phyloP scores from a whole-genome alignment of 2,329 filamentous ascomycete species.

The Ceratocystis lukuohia region DNA sequence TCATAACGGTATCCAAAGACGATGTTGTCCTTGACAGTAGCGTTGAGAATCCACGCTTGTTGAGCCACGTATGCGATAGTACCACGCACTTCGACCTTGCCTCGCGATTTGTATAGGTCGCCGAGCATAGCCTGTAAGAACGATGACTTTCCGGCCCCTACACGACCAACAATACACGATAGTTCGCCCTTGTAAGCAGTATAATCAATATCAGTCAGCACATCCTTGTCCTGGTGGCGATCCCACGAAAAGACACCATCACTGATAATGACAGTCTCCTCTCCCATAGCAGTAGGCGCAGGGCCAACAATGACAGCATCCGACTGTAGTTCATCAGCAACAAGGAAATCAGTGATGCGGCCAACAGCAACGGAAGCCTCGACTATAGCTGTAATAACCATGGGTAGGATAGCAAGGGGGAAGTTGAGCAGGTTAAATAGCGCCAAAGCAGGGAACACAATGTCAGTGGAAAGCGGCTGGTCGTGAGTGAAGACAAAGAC shows the following conservation, averaged over 20 bases:
- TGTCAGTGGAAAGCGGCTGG: conserved; percentile 74
- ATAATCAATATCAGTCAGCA: conserved; percentile 74
- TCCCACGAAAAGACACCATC: conserved; percentile 94
- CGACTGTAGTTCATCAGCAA: conserved; percentile 75
- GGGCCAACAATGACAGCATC: conserved; percentile 64
- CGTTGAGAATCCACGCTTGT: conserved; percentile 93
- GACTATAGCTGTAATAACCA: conserved; percentile 95
- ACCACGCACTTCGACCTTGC: conserved; percentile 70
- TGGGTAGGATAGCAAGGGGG: conserved; percentile 82
- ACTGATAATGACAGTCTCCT: conserved; percentile 71
- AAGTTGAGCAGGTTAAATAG: conserved; percentile 95
- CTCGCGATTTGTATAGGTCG: conserved; percentile 79
- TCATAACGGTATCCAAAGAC: conserved; percentile 92
- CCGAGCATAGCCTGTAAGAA: conserved; percentile 78
- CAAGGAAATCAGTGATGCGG: conserved; percentile 72
- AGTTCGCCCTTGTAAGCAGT: conserved; percentile 84
- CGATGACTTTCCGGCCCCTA: conserved; percentile 92
- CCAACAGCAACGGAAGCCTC: conserved; percentile 88
- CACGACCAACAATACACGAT: conserved; percentile 81
- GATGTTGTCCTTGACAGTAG: conserved; percentile 92
- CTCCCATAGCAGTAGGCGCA: conserved; percentile 60
- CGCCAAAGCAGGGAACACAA: conserved; percentile 87
- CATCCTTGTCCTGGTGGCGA: conserved; percentile 57
- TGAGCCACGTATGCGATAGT: conserved; percentile 84
- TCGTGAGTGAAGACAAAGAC: conserved; percentile 82